These are phyloP conservation scores for Patellaria atrata DNA, from an alignment of 495 filamentous ascomycete species.

Conservation along the genomic window DNA sequence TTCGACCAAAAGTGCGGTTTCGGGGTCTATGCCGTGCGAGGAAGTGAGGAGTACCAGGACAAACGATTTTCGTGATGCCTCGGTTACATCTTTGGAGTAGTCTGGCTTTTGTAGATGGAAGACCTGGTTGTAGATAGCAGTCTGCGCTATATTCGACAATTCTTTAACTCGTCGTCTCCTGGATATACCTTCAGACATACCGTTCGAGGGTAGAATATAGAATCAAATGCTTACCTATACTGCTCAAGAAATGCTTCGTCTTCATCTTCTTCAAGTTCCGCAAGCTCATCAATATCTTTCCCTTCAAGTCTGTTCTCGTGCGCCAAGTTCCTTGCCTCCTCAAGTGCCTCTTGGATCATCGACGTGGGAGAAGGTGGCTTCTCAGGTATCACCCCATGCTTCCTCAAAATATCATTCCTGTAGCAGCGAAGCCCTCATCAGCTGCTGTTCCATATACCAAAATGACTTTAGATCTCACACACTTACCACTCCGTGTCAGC, in stretches of 20 bases:
- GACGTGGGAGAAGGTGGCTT: slow-evolving; percentile 90
- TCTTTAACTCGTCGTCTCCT: slow-evolving; percentile 73
- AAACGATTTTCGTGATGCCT: slow-evolving; percentile 55
- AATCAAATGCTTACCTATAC: slow-evolving; percentile 42
- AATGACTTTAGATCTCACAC: neutral
- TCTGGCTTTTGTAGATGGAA: slow-evolving; percentile 91
- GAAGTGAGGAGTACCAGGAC: slow-evolving; percentile 83
- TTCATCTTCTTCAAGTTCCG: slow-evolving; percentile 85
- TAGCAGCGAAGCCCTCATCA: too few relatives aligned
- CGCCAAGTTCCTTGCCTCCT: slow-evolving; percentile 62
- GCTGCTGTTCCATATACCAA: slow-evolving; percentile 4
- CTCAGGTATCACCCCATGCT: slow-evolving; percentile 89
- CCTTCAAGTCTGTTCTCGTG: slow-evolving; percentile 85
- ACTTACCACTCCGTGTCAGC: slow-evolving; percentile 92
- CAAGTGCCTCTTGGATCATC: slow-evolving; percentile 87
- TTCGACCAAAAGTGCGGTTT: slow-evolving; percentile 67
- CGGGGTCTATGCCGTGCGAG: slow-evolving; percentile 57
- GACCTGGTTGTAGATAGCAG: slow-evolving; percentile 71
- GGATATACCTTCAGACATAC: slow-evolving; percentile 16
- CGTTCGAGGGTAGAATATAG: neutral
- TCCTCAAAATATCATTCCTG: slow-evolving; percentile 98
- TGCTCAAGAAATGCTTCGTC: slow-evolving; percentile 82
- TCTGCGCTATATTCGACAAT: slow-evolving; percentile 54
- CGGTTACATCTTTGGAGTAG: slow-evolving; percentile 83
- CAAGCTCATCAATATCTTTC: slow-evolving; percentile 85